These are phyloP conservation scores for Entomortierella parvispora DNA, from an alignment of 192 early-diverging fungal genomes.

Conservation along the genomic window DNA sequence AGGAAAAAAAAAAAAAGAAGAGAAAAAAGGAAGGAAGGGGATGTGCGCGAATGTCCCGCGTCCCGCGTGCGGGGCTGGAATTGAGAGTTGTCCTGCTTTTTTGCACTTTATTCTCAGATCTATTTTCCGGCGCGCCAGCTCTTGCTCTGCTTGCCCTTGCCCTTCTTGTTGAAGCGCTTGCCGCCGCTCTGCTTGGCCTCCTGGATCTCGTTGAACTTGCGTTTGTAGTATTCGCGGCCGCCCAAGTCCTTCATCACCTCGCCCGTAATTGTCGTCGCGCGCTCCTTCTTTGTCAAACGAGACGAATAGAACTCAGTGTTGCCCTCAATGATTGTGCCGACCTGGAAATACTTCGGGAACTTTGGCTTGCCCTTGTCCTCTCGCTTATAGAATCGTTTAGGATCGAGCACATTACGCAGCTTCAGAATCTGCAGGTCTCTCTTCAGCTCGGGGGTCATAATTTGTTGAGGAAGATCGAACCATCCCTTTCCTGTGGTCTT, in stretches of 20 bases:
- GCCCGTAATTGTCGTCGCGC: constrained; percentile 85
- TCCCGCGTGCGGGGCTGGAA: too few species aligned
- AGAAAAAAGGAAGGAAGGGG: background rate
- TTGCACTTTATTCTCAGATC: background rate
- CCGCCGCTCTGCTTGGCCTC: constrained; percentile 61
- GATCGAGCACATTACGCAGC: constrained; percentile 88
- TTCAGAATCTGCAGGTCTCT: constrained; percentile 90
- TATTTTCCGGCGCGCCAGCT: constrained; percentile 56
- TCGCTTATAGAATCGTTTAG: constrained; percentile 92
- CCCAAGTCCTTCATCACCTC: constrained; percentile 86
- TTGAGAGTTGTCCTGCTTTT: too few species aligned
- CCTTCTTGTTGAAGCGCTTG: constrained; percentile 63
- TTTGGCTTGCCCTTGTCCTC: constrained; percentile 64
- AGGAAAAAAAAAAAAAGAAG: background rate
- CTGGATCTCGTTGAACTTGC: constrained; percentile 86
- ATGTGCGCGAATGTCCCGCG: background rate
- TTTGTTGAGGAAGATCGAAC: constrained; percentile 91
- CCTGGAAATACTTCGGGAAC: constrained; percentile 92
- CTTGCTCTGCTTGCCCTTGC: constrained; percentile 56
- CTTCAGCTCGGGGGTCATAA: constrained; percentile 89
- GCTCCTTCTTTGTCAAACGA: constrained; percentile 87
- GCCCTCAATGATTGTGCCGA: constrained; percentile 92
- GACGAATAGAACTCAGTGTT: constrained; percentile 90
- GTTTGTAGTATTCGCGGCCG: constrained; percentile 85
- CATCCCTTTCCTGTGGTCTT: constrained; percentile 66